Base-by-base conservation (phyloP, 208 protist genomes). In the Crithidia brevicula region DNA sequence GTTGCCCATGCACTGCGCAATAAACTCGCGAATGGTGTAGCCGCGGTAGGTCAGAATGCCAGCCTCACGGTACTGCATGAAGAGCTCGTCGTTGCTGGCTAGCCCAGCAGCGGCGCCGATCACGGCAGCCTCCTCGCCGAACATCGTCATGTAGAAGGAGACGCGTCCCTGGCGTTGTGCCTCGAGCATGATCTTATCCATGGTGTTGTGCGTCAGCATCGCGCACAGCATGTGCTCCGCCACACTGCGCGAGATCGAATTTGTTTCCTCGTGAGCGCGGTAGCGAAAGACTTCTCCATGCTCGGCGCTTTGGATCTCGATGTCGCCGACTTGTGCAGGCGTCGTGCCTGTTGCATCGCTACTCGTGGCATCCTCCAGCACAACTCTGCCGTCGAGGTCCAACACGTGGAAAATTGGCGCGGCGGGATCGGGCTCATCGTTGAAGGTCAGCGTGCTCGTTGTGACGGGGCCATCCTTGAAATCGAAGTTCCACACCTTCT, bases 131-230 rank as follows among this genome's bases (percentile, higher is more conserved):
- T 99, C 97, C 79, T 99, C 98, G 27, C 98, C 98, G 65, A 93
- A 98, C 67, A 83, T 88, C 15, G 97, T 98, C 94, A 99, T 97
- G 82, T 99, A 99, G 79, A 99, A 99, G 23, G 93, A 97, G 58
- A 99, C 98, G 33, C 97, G 90, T 8, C 98, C 98, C 77, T 99
- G 97, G 16, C 95, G 80, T 71, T 98, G 95, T 11, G 88, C 84
- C 62, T 98, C 91, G 59, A 98, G 92, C 23, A 99, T 70, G 66
- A 98, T 89, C 36, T 74, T 80, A 74, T 98, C 97, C 78, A 98
- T 96, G 20, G 86, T 87, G 65, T 97, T 94, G 31, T 97, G 84
- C 30, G 49, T 43, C n/a, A 98, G 40, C 98, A 99, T 99, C 33
- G 81, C 71, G 27, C 73, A 78, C 74, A 98, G 93, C 87, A 99